Conservation (phyloP, 2,329 filamentous ascomycete species). For the Aspergillus sp. region DNA sequence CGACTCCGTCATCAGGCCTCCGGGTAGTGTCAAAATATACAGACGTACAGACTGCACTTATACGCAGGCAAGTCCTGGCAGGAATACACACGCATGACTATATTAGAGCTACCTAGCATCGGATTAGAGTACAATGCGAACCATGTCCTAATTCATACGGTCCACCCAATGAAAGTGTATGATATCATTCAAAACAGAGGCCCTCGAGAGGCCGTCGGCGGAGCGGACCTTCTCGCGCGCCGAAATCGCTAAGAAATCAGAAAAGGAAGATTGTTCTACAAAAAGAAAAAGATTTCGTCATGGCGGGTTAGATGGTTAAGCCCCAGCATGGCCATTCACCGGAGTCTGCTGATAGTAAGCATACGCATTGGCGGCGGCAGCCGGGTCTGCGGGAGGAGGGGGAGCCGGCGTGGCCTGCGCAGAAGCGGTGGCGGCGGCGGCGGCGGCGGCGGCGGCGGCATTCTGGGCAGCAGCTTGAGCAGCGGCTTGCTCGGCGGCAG, state of each 20-base stretch:
- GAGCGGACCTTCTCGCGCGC: conserved; percentile 12
- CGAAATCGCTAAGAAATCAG: conserved; percentile 25
- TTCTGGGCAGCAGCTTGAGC: background rate
- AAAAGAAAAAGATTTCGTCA: conserved; percentile 15
- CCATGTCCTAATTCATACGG: conserved; percentile 22
- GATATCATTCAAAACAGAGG: conserved; percentile 18
- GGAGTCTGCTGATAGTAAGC: conserved; percentile 31
- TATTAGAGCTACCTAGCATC: conserved; percentile 15
- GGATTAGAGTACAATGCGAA: conserved; percentile 31
- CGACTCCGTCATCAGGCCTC: too few relatives aligned
- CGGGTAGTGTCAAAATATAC: too few relatives aligned
- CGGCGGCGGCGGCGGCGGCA: background rate
- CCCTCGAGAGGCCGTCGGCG: conserved; percentile 6
- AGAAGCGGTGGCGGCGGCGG: background rate
- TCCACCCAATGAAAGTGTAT: conserved; percentile 22
- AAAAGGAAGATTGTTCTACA: conserved; percentile 18
- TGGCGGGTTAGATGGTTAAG: conserved; percentile 11
- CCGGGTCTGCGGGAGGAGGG: conserved; percentile 7
- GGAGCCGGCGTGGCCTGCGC: background rate
- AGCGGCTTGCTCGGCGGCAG: conserved; percentile 17
- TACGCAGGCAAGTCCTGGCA: background rate
- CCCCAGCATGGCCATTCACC: conserved; percentile 25
- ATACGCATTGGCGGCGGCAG: conserved; percentile 23
- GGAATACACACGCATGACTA: background rate
- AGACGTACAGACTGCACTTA: too few relatives aligned